These are phyloP conservation scores for Silene uniflora DNA, from an alignment of 148 eudicot genomes.

Conservation along the genomic window DNA sequence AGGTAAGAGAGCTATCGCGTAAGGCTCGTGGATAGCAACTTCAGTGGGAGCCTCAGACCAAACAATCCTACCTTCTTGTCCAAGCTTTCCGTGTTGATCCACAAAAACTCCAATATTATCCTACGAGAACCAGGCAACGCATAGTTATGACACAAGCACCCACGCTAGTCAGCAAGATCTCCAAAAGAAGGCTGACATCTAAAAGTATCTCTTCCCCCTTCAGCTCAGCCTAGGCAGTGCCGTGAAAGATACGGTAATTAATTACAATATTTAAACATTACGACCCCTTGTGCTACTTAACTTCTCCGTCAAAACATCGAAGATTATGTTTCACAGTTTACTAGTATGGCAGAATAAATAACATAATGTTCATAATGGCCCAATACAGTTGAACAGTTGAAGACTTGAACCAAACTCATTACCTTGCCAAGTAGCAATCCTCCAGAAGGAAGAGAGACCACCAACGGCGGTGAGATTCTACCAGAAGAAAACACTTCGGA, in stretches of 20 bases:
- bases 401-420: background rate
- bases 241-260: background rate
- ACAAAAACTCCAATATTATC: constrained; percentile 95
- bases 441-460: constrained; percentile 87
- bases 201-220: constrained; percentile 2
- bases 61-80: constrained; percentile 87
- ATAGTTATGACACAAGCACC: constrained; percentile 12
- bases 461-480: constrained; percentile 87
- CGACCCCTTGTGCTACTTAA: background rate
- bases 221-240: background rate
- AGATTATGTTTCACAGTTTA: background rate
- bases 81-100: constrained; percentile 94
- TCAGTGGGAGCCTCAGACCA: constrained; percentile 95
- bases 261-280: background rate
- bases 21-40: constrained; percentile 79
- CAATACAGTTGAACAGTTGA: background rate
- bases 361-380: background rate
- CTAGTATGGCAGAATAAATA: background rate
- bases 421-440: constrained; percentile 97
- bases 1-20: constrained; percentile 85
- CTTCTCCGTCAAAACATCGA: background rate
- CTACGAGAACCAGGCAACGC: constrained; percentile 41
- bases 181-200: background rate
- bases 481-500: constrained; percentile 94
- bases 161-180: background rate